Percentiles rank a stretch among this genome's conserved stretches.
These are phyloP conservation scores for Phialemonium atrogriseum DNA, from an alignment of 2,329 filamentous ascomycete species.

Conservation along the genomic window DNA sequence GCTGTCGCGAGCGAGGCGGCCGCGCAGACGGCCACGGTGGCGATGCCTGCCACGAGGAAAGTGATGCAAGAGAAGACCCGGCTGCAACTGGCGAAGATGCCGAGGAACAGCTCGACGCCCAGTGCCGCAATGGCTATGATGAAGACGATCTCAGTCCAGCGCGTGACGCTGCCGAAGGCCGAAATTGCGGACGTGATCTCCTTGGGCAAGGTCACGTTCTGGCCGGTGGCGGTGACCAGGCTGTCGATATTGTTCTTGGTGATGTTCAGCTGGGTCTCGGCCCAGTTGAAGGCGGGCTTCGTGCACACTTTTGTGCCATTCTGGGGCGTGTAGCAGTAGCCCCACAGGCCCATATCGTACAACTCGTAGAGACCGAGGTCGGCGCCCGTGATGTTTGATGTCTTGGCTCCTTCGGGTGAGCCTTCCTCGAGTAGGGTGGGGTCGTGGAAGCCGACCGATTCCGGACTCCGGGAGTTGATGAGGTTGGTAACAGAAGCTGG, in stretches of 20 bases:
- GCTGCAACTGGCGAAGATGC: constrained; percentile 76
- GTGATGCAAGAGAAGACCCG: constrained; percentile 75
- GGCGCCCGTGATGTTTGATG: constrained; percentile 44
- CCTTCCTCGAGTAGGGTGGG: constrained; percentile 6
- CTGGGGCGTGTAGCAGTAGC: constrained; percentile 64
- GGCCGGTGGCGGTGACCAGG: constrained; percentile 37
- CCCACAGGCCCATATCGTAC: constrained; percentile 80
- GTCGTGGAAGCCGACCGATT: constrained; percentile 11
- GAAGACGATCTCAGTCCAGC: constrained; percentile 80
- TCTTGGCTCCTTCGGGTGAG: constrained; percentile 2
- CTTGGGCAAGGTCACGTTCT: constrained; percentile 57
- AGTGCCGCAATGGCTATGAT: constrained; percentile 65
- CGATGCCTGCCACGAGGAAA: constrained; percentile 63
- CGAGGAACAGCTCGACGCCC: constrained; percentile 63
- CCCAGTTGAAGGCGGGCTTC: constrained; percentile 66
- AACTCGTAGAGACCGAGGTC: constrained; percentile 60
- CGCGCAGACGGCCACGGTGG: constrained; percentile 44
- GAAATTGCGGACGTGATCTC: constrained; percentile 60
- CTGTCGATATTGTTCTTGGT: constrained; percentile 47
- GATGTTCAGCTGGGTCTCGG: constrained; percentile 60
- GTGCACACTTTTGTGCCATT: constrained; percentile 59
- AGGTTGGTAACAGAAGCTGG: constrained; percentile 9
- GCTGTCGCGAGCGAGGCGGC: constrained; percentile 68
- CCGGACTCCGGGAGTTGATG: constrained; percentile 3
- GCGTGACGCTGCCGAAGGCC: constrained; percentile 63